Conservation (phyloP, 805 yeast genomes). For the Starmerella powellii region DNA sequence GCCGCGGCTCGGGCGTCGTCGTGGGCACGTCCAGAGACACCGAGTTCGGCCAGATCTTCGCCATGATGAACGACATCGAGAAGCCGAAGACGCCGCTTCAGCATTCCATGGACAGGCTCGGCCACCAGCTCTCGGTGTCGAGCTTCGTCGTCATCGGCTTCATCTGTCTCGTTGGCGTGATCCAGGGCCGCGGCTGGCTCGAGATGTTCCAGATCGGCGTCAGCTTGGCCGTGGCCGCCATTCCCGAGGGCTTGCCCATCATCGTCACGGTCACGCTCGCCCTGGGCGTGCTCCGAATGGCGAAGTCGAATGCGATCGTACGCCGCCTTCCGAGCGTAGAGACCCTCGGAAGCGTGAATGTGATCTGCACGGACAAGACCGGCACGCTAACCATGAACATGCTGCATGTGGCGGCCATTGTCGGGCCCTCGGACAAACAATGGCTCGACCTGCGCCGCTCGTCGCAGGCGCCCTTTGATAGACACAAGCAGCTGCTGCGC, state of each 20-base stretch:
- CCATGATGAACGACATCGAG: conserved; percentile 88
- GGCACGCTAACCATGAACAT: conserved; percentile 40
- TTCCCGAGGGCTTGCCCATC: conserved; percentile 97
- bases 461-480: not conserved
- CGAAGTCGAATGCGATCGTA: conserved; percentile 84
- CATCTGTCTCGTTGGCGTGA: conserved; percentile 79
- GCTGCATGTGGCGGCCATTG: conserved; percentile 28
- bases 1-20: conserved; percentile 88
- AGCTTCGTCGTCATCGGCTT: conserved; percentile 80
- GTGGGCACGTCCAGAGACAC: conserved; percentile 81
- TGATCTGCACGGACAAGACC: conserved; percentile 43
- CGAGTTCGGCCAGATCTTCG: conserved; percentile 88
- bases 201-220: conserved; percentile 98
- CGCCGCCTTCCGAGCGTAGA: conserved; percentile 85
- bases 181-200: conserved; percentile 89
- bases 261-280: conserved; percentile 97
- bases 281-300: conserved; percentile 92
- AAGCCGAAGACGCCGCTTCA: conserved; percentile 98
- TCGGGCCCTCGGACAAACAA: conserved; percentile 11
- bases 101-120: conserved; percentile 87
- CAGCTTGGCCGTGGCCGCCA: conserved; percentile 96
- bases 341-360: conserved; percentile 46
- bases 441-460: conserved; percentile 19
- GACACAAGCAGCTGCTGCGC: conserved; percentile 18
- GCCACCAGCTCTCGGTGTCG: conserved; percentile 74